Evolutionary conservation across 768 basidiomycete species (phyloP).

Genomic region (Naganishia vishniacii): DNA sequence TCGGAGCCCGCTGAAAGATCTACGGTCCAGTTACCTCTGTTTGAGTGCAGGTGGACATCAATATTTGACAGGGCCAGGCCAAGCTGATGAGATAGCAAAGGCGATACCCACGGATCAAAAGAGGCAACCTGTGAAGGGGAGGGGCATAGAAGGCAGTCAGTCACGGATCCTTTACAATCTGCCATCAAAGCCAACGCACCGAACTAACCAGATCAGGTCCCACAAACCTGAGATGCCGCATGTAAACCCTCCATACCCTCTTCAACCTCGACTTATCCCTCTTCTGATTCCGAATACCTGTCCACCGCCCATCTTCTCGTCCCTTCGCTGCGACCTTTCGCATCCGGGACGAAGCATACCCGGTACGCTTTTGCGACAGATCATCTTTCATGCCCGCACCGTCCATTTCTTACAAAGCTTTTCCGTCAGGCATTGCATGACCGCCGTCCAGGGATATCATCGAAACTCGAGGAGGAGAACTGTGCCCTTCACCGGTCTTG

Average conservation of each 20-base stretch:
- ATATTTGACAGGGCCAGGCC: no score
- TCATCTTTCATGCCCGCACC: background rate
- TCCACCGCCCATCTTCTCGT: background rate
- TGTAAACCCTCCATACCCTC: slow-evolving; percentile 5
- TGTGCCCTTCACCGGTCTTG: no score
- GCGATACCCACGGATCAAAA: slow-evolving; percentile 43
- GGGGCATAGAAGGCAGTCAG: background rate
- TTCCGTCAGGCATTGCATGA: no score
- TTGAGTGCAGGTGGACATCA: no score
- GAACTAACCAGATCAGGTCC: slow-evolving; percentile 82
- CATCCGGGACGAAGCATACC: background rate
- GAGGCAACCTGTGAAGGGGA: slow-evolving; percentile 54
- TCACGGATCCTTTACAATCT: no score
- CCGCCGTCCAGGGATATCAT: no score
- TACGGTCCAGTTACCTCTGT: slow-evolving; percentile 80
- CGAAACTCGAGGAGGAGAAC: no score
- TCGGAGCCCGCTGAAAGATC: slow-evolving; percentile 80
- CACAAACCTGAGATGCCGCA: slow-evolving; percentile 49
- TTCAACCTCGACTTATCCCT: slow-evolving; percentile 4
- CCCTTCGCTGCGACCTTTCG: no score
- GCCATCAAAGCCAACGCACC: slow-evolving; percentile 48
- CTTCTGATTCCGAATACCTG: background rate
- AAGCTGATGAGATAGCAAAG: no score
- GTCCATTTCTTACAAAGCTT: background rate
- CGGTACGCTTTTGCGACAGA: background rate